Conservation (phyloP, 108 stramenopile species). For the Craspedostauros australis region DNA sequence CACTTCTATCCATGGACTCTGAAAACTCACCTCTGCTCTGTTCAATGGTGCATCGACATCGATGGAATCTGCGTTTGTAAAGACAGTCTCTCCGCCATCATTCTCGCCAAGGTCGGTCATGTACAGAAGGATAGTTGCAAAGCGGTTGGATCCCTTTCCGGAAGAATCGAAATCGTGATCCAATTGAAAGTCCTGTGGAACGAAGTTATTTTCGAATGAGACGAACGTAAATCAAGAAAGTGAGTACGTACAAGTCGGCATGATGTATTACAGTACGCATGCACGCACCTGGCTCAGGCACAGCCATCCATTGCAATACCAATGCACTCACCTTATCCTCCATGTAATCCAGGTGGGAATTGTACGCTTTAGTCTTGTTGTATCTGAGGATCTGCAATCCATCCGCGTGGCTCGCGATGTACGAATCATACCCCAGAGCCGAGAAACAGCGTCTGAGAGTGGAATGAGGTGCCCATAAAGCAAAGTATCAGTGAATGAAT, state of each 20-base stretch:
- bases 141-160: slow-evolving; percentile 83
- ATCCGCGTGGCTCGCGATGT: slow-evolving; percentile 77
- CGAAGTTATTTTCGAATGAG: no score
- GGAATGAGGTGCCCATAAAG: no score
- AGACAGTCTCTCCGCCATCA: slow-evolving; percentile 94
- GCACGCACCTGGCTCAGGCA: no score
- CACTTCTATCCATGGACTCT: slow-evolving; percentile 22
- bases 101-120: slow-evolving; percentile 80
- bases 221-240: not conserved
- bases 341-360: slow-evolving; percentile 86
- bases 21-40: slow-evolving; percentile 13
- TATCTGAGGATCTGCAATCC: slow-evolving; percentile 94
- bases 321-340: slow-evolving; percentile 39
- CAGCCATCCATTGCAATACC: no score
- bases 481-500: not conserved
- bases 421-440: slow-evolving; percentile 78
- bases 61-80: slow-evolving; percentile 58
- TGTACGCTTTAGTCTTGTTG: slow-evolving; percentile 89
- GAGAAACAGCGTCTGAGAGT: slow-evolving; percentile 51
- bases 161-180: slow-evolving; percentile 66
- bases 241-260: not conserved
- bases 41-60: slow-evolving; percentile 37
- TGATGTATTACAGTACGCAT: not conserved
- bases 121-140: slow-evolving; percentile 94
- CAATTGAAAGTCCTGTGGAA: slow-evolving; percentile 8